Base-by-base conservation (phyloP, 805 yeast genomes). In the Hyphopichia homilentoma region DNA sequence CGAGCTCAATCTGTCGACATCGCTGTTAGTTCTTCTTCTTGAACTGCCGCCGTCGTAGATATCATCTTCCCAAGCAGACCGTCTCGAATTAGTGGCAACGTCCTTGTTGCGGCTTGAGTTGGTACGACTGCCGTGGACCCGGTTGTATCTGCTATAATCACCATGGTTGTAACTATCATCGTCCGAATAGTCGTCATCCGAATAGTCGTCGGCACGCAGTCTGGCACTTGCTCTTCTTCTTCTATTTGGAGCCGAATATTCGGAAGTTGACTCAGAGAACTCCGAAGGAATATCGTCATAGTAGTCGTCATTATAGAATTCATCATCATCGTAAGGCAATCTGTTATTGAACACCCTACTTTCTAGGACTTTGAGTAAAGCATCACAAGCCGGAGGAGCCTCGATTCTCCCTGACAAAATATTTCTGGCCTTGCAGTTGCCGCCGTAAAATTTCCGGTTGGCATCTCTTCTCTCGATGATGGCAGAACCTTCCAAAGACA, bases 401-500 rank as follows among this genome's bases (percentile, higher is more conserved):
- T 87, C 90, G n/a, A 90, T 85, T 44, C 83, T 75, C 24, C 98
- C 98, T 5, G 81, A 65, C 33, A 90, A 70, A 50, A 90, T 84
- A 53, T 72, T 71, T 57, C 85, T 77, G n/a, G 97, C 95, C 38
- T 93, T 88, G 57, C 95, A 84, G 44, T 74, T 78, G 46, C 71
- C 73, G 23, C 98, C 97, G 54, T 90, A 90, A 54, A 90, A 90
- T 62, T 90, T 90, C 52, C 96, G 73, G 61, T 90, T 90, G 17
- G 97, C 96, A 50, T 93, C 97, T 62, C 97, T 77, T 67, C 98
- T 83, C 62, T 93, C 98, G n/a, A 93, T 72, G 37, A 93, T 77
- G 11, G 90, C 95, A 1, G 97, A 88, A 19, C 98, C 98, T 64
- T 90, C 98, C 32, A 90, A 73, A 1, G 97, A 90, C 13, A 90